Percentiles rank a stretch among this genome's conserved stretches.
Conservation (phyloP, 2,329 filamentous ascomycete species). For the Stagonosporopsis cucurbitacearum region DNA sequence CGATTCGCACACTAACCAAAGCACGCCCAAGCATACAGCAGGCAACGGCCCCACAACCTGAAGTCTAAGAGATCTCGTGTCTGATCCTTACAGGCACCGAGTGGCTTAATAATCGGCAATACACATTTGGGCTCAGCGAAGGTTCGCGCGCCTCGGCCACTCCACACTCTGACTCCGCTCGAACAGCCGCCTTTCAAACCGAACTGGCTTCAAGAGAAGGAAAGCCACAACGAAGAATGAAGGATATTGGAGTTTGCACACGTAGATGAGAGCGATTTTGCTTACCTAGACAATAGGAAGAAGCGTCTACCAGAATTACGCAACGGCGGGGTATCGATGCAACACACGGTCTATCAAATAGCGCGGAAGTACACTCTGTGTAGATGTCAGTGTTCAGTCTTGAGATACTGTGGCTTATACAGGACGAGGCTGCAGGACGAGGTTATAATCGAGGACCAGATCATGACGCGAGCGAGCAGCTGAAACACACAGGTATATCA, state of each 20-base stretch:
- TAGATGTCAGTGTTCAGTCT: conserved; percentile 3
- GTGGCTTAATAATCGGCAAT: background rate
- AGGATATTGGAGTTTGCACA: background rate
- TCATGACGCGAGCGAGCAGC: background rate
- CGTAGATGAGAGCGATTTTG: conserved; percentile 13
- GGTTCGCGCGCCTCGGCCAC: background rate
- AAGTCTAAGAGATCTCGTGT: background rate
- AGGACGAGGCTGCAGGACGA: conserved; percentile 1
- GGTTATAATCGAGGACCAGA: background rate
- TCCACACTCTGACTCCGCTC: background rate
- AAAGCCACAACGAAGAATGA: background rate
- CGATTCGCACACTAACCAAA: background rate
- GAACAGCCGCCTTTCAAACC: background rate
- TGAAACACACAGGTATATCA: background rate
- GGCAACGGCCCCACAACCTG: background rate
- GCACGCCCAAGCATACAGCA: background rate
- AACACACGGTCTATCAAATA: conserved; percentile 43
- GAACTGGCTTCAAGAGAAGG: background rate
- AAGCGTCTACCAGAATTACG: conserved; percentile 31
- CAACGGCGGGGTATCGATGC: conserved; percentile 35
- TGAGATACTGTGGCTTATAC: background rate
- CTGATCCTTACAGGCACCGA: background rate
- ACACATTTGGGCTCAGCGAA: background rate
- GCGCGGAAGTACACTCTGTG: conserved; percentile 16
- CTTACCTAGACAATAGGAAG: conserved; percentile 38